Conservation (phyloP, 1,139 yeast species). For the Saccharomyces hybrid region DNA sequence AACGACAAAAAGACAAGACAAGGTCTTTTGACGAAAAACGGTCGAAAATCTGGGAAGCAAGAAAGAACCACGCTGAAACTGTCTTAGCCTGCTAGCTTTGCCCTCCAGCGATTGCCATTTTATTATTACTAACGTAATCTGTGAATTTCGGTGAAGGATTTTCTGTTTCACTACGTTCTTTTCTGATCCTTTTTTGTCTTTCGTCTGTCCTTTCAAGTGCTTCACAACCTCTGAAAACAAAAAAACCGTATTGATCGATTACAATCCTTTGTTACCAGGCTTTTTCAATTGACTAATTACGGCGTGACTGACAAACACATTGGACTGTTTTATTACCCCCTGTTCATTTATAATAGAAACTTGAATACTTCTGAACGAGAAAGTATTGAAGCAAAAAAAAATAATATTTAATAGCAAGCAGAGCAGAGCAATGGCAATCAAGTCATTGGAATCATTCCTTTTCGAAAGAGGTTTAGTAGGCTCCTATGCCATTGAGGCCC, state of each 20-base stretch:
- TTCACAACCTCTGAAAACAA: neutral
- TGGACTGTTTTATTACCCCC: neutral
- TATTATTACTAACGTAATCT: neutral
- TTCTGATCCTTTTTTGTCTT: neutral
- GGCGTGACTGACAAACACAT: neutral
- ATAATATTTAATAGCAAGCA: neutral
- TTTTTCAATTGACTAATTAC: neutral
- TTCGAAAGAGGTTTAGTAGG: conserved; percentile 62
- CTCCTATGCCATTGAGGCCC: conserved; percentile 54
- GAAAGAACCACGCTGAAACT: neutral
- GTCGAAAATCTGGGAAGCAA: neutral
- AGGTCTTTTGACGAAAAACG: neutral
- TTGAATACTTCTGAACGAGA: neutral
- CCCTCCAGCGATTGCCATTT: neutral
- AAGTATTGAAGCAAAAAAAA: neutral
- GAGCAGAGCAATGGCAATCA: conserved; percentile 36
- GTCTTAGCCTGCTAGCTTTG: neutral
- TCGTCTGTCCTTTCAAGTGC: neutral
- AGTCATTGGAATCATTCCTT: conserved; percentile 61
- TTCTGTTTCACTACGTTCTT: neutral
- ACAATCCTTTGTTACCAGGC: neutral
- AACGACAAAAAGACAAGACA: neutral
- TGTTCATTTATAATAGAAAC: neutral
- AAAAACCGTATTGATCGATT: neutral
- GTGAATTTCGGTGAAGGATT: neutral